Evolutionary conservation across 495 filamentous ascomycete genomes (phyloP), one percentile per base, ranked within the genome.

Genomic region (Aspergillus hancockii): DNA sequence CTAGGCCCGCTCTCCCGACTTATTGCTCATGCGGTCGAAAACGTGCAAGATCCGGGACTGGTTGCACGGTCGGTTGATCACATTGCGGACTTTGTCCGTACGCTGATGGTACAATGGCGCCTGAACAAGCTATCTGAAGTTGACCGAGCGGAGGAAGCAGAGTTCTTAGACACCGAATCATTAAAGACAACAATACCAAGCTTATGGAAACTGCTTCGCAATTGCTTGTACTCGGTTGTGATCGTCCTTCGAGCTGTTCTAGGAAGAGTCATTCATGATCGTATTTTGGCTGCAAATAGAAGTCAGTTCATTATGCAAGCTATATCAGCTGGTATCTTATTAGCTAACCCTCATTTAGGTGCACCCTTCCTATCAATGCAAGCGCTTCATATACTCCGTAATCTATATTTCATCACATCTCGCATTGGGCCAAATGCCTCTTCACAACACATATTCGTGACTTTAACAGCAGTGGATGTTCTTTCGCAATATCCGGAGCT

Each of bases 391-490:
- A 86, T 84, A 16, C 86, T 98, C 36, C 85, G 91, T 43, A 89
- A 91, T 65, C 73, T 97, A 21, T 91, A 91, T 67, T 98, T 98
- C 66, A 84, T 98, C 55, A 90, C 92, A 1, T 89, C 89, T 16
- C 85, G 90, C 19, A 78, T 90, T 21, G 90, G 90, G 12, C 81
- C 85, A 28, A 84, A 85, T 61, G 79, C 85, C 0, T 93, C 93
- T 56, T 87, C 88, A 3, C 88, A 92, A 63, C 90, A 93, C 65
- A 86, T 81, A 6, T 98, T 97, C 68, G 90, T 92, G 43, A 90
- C 89, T 61, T 81, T 97, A 31, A 84, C 91, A 12, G 89, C 93
- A n/a, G 86, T 98, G 56, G 94, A 98, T 66, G 90, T 92, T 41
- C 80, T 98, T 5, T 79, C 89, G 4, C 82, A 86, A 38, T 93